These are phyloP conservation scores for Komagataella ulmi DNA, from an alignment of 805 yeast species.

Conservation along the genomic window DNA sequence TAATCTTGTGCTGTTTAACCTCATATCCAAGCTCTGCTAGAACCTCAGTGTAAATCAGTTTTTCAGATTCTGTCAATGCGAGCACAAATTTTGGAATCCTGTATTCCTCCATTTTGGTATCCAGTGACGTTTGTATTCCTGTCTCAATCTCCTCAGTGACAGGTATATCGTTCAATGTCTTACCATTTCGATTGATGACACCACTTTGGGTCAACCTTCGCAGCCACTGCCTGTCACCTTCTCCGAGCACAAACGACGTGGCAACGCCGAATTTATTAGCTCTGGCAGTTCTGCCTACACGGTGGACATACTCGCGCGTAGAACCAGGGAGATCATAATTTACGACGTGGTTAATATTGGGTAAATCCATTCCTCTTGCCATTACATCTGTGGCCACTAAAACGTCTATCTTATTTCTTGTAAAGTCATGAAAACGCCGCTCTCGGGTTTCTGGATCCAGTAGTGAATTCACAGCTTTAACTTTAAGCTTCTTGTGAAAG, in stretches of 20 bases:
- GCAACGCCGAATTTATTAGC: conserved; percentile 76
- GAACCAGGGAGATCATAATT: conserved; percentile 89
- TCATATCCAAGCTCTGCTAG: conserved; percentile 30
- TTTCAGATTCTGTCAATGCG: conserved; percentile 21
- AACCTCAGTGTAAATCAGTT: conserved; percentile 27
- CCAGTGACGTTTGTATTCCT: neutral
- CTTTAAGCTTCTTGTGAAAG: conserved; percentile 5
- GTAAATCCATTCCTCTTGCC: conserved; percentile 89
- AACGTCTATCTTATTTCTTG: conserved; percentile 34
- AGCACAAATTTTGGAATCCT: conserved; percentile 7
- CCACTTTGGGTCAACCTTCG: conserved; percentile 29
- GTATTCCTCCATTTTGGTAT: conserved; percentile 1
- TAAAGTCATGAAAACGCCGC: conserved; percentile 47
- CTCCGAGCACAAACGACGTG: conserved; percentile 58
- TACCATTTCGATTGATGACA: conserved; percentile 37
- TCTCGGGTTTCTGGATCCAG: conserved; percentile 38
- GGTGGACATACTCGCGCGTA: conserved; percentile 84
- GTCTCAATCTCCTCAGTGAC: conserved; percentile 9
- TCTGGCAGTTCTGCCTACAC: conserved; percentile 96
- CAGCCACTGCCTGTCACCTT: conserved; percentile 64
- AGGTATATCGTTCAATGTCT: conserved; percentile 19
- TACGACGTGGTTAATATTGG: conserved; percentile 56
- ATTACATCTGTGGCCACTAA: conserved; percentile 80
- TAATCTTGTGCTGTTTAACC: conserved; percentile 10
- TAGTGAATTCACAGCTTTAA: conserved; percentile 46